Evolutionary conservation across 73 alveolate species (phyloP).

Genomic region (Vitrella brassicaformis): DNA sequence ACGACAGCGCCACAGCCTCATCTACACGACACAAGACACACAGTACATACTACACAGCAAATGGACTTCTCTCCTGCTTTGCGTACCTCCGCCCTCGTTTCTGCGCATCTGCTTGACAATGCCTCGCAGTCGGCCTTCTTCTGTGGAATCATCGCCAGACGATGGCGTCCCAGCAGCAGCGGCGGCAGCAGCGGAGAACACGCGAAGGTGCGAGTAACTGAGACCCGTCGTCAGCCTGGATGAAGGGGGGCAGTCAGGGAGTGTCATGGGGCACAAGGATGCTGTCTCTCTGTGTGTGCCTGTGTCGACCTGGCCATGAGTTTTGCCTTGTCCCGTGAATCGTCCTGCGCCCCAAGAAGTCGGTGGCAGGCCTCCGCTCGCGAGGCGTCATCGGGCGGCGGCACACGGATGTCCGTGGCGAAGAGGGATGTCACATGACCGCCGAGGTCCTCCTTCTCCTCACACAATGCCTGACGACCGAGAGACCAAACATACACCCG

Average conservation of each 20-base stretch:
- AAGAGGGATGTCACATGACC: constrained; percentile 20
- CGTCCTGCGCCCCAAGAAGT: not conserved
- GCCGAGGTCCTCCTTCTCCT: constrained; percentile 17
- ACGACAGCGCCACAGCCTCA: not conserved
- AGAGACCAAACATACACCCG: too few species aligned
- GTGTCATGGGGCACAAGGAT: constrained; percentile 2
- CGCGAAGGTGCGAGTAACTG: constrained; percentile 13
- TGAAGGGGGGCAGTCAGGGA: not conserved
- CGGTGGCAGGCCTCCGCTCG: constrained; percentile 7
- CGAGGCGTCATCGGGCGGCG: constrained; percentile 10
- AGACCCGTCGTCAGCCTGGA: constrained; percentile 26
- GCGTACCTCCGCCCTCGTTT: not conserved
- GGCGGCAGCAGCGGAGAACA: constrained; percentile 7
- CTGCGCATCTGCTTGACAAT: not conserved
- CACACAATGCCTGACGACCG: too few species aligned
- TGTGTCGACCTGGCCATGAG: not conserved
- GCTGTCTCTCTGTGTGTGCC: not conserved
- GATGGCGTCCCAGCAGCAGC: not conserved
- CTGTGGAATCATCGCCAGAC: not conserved
- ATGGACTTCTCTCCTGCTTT: not conserved
- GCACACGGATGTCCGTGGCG: constrained; percentile 8
- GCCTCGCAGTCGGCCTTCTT: not conserved
- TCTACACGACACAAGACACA: not conserved
- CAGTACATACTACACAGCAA: not conserved
- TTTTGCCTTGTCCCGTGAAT: not conserved